A percentile compares a stretch with the other conserved stretches of the same genome.
These are phyloP conservation scores for Ilex asprella DNA, from an alignment of 257 asterid genomes.

Conservation along the genomic window DNA sequence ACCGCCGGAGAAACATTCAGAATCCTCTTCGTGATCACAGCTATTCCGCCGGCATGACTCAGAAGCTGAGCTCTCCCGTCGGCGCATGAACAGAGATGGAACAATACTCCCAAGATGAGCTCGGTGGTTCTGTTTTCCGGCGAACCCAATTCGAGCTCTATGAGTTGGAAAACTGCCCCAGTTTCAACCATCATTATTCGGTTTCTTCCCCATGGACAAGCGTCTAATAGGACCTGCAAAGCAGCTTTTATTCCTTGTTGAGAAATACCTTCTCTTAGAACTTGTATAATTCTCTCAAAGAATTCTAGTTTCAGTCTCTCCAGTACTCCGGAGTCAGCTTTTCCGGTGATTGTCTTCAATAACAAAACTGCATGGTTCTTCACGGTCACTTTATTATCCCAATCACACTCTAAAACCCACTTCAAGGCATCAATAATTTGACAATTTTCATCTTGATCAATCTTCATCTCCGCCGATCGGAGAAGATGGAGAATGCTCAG, in stretches of 20 bases:
- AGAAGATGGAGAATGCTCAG: slow-evolving; percentile 24
- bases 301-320: slow-evolving; percentile 32
- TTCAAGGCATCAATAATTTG: slow-evolving; percentile 27
- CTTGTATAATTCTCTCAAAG: slow-evolving; percentile 12
- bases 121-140: slow-evolving; percentile 36
- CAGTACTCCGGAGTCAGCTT: slow-evolving; percentile 9
- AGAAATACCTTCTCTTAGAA: slow-evolving; percentile 8
- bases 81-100: slow-evolving; percentile 40
- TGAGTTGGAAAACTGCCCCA: slow-evolving; percentile 27
- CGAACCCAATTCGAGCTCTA: slow-evolving; percentile 35
- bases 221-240: slow-evolving; percentile 25
- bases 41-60: slow-evolving; percentile 47
- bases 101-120: slow-evolving; percentile 32
- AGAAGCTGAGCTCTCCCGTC: slow-evolving; percentile 63
- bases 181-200: slow-evolving; percentile 36
- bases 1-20: slow-evolving; percentile 34
- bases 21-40: slow-evolving; percentile 40
- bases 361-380: slow-evolving; percentile 30
- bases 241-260: slow-evolving; percentile 23
- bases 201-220: slow-evolving; percentile 40
- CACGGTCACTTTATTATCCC: not conserved
- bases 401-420: slow-evolving; percentile 27
- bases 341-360: slow-evolving; percentile 17
- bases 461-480: slow-evolving; percentile 4
- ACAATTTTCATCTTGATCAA: slow-evolving; percentile 1